Evolutionary conservation across 2,329 filamentous ascomycete genomes (phyloP), one percentile per base, ranked within the genome.

Genomic region (Pestalotiopsis sp.): DNA sequence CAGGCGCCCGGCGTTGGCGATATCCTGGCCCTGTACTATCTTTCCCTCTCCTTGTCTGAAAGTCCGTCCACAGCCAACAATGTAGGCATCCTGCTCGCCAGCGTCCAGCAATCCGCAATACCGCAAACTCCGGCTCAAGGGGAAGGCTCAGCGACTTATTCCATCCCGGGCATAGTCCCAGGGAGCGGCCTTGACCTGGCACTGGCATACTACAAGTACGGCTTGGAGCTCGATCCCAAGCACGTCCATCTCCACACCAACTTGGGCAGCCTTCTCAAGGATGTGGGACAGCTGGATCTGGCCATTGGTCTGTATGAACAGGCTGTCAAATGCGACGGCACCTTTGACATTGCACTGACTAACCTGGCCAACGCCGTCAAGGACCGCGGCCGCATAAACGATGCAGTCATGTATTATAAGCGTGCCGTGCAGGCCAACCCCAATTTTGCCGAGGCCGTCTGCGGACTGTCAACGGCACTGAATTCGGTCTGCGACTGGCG

Each of bases 11-110:
- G 94, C 1, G 94, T 98, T 27, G 90, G 94, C 57, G 96, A 99
- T 76, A 98, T 99, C 49, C 82, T 99, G 45, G 93, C 95, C 1
- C 87, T 99, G 13, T 99, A 99, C 79, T 99, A 99, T 76, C 85
- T 99, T 2, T 99, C 96, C 0, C 83, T 99, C 3, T 97, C 96
- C 0, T 86, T 99, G 2, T 96, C 98, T 72, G 95, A 96, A 62
- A 98, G 96, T 75, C 96, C 96, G 2, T 99, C 96, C 0, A 99
- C 96, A 0, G 96, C 96, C 0, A 99, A 99, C 78, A 99, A 99
- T 78, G 95, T 99, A 13, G 96, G 96, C 3, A 99, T 99, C 67
- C 85, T 99, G 36, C 89, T 99, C n/a, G 96, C 96, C 4, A 93
- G 96, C 68, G 93, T 98, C 23, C 96, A 97, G 76, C 94, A 97